phyloP scores from a whole-genome alignment of 2,329 filamentous ascomycete genomes.

The Ceratocystis smalleyi region DNA sequence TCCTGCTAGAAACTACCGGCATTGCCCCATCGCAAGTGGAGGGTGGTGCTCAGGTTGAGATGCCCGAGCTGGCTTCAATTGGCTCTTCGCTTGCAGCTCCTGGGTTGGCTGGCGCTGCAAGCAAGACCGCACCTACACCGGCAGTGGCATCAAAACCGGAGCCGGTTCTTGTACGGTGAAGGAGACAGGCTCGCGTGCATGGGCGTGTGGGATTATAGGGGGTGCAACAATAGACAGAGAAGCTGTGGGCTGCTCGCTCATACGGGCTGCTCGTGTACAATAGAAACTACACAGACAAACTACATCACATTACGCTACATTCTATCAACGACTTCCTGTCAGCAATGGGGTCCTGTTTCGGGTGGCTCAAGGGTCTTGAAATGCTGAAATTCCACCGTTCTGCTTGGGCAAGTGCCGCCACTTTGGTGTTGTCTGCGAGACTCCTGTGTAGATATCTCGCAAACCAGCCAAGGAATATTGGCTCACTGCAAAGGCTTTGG shows the following conservation, averaged over 20 bases:
- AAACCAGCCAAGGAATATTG: no score
- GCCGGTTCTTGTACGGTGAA: not conserved
- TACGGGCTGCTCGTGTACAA: not conserved
- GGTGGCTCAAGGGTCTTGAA: not conserved
- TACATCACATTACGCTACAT: not conserved
- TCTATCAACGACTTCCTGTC: not conserved
- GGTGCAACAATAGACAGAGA: not conserved
- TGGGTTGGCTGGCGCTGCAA: not conserved
- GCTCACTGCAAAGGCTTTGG: no score
- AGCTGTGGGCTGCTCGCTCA: not conserved
- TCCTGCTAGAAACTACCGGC: constrained; percentile 11
- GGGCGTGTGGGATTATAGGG: not conserved
- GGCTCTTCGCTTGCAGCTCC: not conserved
- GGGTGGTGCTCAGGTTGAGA: not conserved
- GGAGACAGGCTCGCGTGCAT: not conserved
- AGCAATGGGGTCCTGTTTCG: not conserved
- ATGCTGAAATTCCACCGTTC: not conserved
- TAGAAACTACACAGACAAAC: not conserved
- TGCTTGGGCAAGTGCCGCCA: no score
- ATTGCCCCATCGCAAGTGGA: constrained; percentile 14
- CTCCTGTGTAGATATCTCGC: no score
- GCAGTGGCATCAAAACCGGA: not conserved
- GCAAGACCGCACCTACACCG: not conserved
- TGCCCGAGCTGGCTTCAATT: constrained; percentile 9
- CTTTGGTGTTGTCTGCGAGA: no score